Conservation (phyloP, 2,329 filamentous ascomycete species). For the Stachybotrys chartarum region DNA sequence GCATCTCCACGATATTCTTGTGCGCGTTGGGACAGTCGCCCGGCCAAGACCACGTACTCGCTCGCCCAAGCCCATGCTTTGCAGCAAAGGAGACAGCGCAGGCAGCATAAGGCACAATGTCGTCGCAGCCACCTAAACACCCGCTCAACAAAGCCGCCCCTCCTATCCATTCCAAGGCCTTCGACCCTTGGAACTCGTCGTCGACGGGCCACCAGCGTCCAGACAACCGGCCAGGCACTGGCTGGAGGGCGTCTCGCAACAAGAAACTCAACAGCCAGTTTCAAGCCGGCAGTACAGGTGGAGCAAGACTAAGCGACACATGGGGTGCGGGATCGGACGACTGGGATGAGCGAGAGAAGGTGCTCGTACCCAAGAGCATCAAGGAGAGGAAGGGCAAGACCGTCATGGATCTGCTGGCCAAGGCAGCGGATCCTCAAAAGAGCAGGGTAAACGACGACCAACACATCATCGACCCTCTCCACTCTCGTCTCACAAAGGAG, state of each 20-base stretch:
- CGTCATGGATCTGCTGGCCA: constrained; percentile 47
- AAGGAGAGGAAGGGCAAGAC: constrained; percentile 31
- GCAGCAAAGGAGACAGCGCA: background rate
- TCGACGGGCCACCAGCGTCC: constrained; percentile 74
- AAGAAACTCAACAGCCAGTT: constrained; percentile 67
- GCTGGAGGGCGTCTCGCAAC: constrained; percentile 66
- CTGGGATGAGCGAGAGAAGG: constrained; percentile 37
- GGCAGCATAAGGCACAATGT: background rate
- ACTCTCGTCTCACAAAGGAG: constrained; percentile 8
- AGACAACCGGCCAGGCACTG: constrained; percentile 54
- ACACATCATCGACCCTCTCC: background rate
- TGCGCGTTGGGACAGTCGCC: too few relatives aligned
- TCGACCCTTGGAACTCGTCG: constrained; percentile 67
- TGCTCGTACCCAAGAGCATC: constrained; percentile 35
- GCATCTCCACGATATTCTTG: too few relatives aligned
- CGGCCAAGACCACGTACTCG: too few relatives aligned
- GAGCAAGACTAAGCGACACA: constrained; percentile 54
- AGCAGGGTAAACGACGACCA: background rate
- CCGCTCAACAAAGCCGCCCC: constrained; percentile 26
- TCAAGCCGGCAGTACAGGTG: constrained; percentile 46
- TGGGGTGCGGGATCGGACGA: constrained; percentile 57
- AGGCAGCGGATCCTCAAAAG: constrained; percentile 29
- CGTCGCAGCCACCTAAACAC: constrained; percentile 2
- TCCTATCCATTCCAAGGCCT: constrained; percentile 36
- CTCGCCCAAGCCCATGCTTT: too few relatives aligned